Conservation (phyloP, 331 rosid species). For the Rosa hybrid region DNA sequence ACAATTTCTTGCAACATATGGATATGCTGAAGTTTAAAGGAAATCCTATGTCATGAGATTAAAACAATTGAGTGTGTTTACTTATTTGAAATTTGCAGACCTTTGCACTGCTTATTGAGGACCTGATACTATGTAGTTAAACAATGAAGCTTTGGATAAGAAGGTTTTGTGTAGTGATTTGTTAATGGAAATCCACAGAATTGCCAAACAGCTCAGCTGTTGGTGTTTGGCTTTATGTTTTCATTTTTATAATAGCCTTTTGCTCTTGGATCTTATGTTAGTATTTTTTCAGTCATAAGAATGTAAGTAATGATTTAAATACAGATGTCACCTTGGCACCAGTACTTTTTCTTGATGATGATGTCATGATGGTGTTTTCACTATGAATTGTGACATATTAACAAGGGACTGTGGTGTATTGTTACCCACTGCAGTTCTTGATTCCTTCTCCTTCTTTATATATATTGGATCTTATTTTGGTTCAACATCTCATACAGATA, state of each 20-base stretch:
- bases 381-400: not conserved
- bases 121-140: not conserved
- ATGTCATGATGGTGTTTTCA: not conserved
- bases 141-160: not conserved
- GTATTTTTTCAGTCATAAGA: not conserved
- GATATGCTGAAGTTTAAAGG: not conserved
- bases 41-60: not conserved
- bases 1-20: not conserved
- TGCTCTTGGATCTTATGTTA: not conserved
- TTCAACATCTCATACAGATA: slow-evolving; percentile 36
- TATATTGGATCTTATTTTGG: slow-evolving; percentile 12
- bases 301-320: not conserved
- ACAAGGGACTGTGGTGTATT: not conserved
- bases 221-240: not conserved
- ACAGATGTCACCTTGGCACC: not conserved
- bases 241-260: not conserved
- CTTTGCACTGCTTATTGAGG: not conserved
- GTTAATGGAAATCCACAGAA: not conserved
- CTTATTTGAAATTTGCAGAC: not conserved
- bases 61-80: not conserved
- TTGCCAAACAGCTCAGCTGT: not conserved
- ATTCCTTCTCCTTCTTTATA: not conserved
- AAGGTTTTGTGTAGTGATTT: not conserved
- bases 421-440: not conserved
- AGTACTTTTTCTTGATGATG: not conserved